Evolutionary conservation across 176 grass and related monocot species (phyloP).

Genomic region (Carex kokanica): DNA sequence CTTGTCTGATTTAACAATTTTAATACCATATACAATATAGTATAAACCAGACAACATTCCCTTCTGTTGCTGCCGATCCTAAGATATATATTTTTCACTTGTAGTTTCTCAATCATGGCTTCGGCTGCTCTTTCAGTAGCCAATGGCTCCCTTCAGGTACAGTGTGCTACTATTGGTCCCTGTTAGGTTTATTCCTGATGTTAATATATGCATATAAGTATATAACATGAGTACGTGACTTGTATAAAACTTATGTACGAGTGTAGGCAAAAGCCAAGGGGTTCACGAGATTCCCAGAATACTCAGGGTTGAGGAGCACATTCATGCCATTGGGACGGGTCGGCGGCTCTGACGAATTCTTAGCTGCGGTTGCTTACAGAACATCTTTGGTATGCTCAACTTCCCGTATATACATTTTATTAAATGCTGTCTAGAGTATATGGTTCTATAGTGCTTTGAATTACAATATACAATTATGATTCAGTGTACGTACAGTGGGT

Average conservation of each 20-base stretch:
- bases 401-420: neutral
- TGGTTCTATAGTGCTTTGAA: neutral
- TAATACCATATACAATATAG: neutral
- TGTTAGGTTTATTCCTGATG: neutral
- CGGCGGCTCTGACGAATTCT: neutral
- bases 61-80: constrained; percentile 24
- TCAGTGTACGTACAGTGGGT: neutral
- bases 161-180: neutral
- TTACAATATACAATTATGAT: constrained; percentile 7
- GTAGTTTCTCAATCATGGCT: constrained; percentile 23
- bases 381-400: neutral
- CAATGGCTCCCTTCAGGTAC: constrained; percentile 50
- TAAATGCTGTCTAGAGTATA: neutral
- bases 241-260: neutral
- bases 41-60: neutral
- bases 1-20: constrained; percentile 7
- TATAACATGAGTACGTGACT: neutral
- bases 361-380: neutral
- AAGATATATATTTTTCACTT: neutral
- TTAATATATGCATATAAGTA: neutral
- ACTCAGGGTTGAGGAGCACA: neutral
- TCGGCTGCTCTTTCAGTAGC: constrained; percentile 42
- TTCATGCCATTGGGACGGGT: neutral
- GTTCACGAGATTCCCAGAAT: neutral
- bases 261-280: neutral